phyloP scores from a whole-genome alignment of 768 basidiomycete genomes.

The Agrocybe pediades region DNA sequence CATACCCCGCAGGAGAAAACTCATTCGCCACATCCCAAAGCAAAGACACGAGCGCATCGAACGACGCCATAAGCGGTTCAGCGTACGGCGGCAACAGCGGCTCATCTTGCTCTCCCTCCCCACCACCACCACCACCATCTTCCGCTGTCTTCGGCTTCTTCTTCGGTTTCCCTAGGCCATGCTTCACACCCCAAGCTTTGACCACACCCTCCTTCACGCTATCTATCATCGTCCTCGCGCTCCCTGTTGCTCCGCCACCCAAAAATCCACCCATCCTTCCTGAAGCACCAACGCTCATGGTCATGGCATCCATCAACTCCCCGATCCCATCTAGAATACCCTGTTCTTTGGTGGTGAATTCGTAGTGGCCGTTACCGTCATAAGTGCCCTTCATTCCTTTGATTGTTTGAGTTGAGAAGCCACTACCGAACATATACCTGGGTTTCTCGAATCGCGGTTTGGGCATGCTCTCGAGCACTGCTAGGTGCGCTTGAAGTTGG shows the following conservation, averaged over 20 bases:
- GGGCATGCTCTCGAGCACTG: background rate
- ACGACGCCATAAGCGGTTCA: slow-evolving; percentile 33
- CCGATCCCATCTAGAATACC: too few species aligned
- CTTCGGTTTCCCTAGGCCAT: background rate
- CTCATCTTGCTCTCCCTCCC: too few species aligned
- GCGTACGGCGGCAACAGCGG: too few species aligned
- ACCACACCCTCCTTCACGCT: background rate
- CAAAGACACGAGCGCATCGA: slow-evolving; percentile 62
- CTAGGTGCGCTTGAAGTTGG: background rate
- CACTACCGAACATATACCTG: background rate
- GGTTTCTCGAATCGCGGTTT: background rate
- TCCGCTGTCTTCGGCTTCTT: background rate
- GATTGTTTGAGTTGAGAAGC: background rate
- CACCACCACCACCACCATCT: too few species aligned
- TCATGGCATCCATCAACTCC: too few species aligned
- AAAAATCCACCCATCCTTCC: too few species aligned
- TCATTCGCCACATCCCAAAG: slow-evolving; percentile 73
- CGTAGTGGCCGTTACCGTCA: too few species aligned
- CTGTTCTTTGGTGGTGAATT: too few species aligned
- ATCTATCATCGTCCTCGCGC: background rate
- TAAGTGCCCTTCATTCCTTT: too few species aligned
- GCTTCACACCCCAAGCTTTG: background rate
- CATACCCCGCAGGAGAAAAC: slow-evolving; percentile 75
- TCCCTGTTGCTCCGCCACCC: background rate
- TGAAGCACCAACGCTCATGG: too few species aligned